Evolutionary conservation across 169 alveolate species (phyloP).

Genomic region (Pseudocohnilembus persalinus): DNA sequence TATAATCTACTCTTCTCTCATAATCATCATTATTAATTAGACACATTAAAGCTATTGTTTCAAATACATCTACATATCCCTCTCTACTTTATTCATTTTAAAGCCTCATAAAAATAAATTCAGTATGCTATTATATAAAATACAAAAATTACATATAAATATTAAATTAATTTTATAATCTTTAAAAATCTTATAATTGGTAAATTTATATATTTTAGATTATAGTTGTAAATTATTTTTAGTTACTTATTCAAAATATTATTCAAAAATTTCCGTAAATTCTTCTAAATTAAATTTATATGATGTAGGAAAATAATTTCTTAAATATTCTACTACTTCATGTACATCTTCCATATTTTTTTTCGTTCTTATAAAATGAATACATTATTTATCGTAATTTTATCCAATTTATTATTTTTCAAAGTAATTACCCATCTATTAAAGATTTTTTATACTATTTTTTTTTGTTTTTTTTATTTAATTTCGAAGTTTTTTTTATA

Average conservation of each 20-base stretch:
- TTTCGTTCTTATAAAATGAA: background rate
- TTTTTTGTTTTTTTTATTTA: no score
- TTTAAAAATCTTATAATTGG: no score
- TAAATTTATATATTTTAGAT: no score
- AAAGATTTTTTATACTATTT: no score
- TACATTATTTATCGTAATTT: background rate
- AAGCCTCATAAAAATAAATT: background rate
- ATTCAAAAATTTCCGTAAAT: background rate
- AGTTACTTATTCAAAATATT: background rate
- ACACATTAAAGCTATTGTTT: background rate
- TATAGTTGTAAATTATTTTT: no score
- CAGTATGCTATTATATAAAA: background rate
- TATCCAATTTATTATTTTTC: no score
- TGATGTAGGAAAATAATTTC: background rate
- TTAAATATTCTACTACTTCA: background rate
- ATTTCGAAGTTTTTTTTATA: no score
- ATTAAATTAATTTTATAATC: no score
- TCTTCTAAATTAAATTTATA: background rate
- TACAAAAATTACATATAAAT: no score
- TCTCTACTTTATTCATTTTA: background rate
- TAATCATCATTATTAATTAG: background rate
- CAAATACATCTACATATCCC: background rate
- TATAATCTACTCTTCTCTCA: background rate
- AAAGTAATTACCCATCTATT: no score
- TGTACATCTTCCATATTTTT: background rate